Conservation (phyloP, 805 yeast species). For the Myxozyma vanderwaltii region DNA sequence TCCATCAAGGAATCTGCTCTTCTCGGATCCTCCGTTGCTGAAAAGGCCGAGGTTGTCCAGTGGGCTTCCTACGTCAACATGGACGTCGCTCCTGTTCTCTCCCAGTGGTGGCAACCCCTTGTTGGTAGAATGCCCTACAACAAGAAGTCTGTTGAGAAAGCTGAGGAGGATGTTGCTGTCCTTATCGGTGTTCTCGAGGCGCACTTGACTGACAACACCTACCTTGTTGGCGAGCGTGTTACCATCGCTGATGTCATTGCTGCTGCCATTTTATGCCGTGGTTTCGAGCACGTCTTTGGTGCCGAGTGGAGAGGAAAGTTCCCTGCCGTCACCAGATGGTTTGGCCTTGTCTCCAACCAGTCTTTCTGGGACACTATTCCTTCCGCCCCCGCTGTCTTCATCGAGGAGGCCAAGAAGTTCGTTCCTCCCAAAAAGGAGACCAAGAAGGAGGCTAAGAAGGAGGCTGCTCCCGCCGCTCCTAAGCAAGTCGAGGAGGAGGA, state of each 20-base stretch:
- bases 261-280: conserved; percentile 55
- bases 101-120: conserved; percentile 59
- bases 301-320: conserved; percentile 61
- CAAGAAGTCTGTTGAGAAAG: conserved; percentile 63
- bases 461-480: conserved; percentile 39
- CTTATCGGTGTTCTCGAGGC: conserved; percentile 46
- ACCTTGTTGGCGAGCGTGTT: conserved; percentile 67
- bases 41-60: conserved; percentile 66
- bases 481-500: conserved; percentile 42
- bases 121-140: conserved; percentile 72
- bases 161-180: conserved; percentile 43
- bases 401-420: conserved; percentile 65
- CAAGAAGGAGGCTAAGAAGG: conserved; percentile 49
- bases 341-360: conserved; percentile 52
- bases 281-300: conserved; percentile 63
- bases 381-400: conserved; percentile 54
- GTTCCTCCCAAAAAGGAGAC: conserved; percentile 76
- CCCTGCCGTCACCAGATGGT: conserved; percentile 75
- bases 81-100: conserved; percentile 57
- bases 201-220: conserved; percentile 62
- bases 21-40: conserved; percentile 65
- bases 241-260: conserved; percentile 66
- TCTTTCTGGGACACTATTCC: conserved; percentile 54
- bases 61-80: conserved; percentile 78
- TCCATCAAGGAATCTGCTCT: conserved; percentile 45